Evolutionary conservation across 495 filamentous ascomycete species (phyloP).

Genomic region (Penicillium mononematosum): DNA sequence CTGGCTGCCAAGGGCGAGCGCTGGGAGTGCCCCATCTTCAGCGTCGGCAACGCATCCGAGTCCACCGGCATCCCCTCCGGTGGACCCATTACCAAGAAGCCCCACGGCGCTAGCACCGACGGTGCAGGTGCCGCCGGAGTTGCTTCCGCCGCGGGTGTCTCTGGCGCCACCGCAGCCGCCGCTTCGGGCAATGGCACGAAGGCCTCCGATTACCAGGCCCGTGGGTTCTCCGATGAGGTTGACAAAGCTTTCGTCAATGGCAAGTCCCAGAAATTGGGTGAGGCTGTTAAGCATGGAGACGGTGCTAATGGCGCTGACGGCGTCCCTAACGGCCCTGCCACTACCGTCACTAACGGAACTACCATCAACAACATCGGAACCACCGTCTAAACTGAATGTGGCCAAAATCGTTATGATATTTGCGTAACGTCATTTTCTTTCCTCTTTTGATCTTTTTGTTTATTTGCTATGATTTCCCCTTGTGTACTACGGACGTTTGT

Average conservation of each 20-base stretch:
- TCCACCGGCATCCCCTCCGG: slow-evolving; percentile 66
- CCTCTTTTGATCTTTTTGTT: slow-evolving; percentile 12
- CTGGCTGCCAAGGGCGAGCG: slow-evolving; percentile 82
- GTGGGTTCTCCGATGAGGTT: slow-evolving; percentile 55
- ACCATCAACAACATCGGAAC: slow-evolving; percentile 12
- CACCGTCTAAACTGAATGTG: slow-evolving; percentile 15
- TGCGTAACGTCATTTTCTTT: slow-evolving; percentile 9
- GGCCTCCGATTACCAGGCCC: slow-evolving; percentile 29
- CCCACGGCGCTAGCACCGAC: slow-evolving; percentile 40
- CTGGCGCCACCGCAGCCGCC: slow-evolving; percentile 17
- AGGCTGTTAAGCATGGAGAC: slow-evolving; percentile 18
- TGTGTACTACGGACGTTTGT: slow-evolving; percentile 12
- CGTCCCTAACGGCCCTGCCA: background rate
- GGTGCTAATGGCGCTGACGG: slow-evolving; percentile 14
- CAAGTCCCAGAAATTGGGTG: slow-evolving; percentile 20
- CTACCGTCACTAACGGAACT: slow-evolving; percentile 18
- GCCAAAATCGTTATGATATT: slow-evolving; percentile 1
- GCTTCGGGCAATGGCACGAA: slow-evolving; percentile 16
- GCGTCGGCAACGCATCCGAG: slow-evolving; percentile 74
- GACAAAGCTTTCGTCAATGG: slow-evolving; percentile 50
- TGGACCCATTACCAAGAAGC: slow-evolving; percentile 67
- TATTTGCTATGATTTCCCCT: slow-evolving; percentile 31
- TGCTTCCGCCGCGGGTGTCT: slow-evolving; percentile 7
- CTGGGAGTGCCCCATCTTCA: slow-evolving; percentile 95
- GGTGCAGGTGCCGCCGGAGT: slow-evolving; percentile 14